Evolutionary conservation across 805 yeast genomes (phyloP).

Genomic region (Candida argentea): DNA sequence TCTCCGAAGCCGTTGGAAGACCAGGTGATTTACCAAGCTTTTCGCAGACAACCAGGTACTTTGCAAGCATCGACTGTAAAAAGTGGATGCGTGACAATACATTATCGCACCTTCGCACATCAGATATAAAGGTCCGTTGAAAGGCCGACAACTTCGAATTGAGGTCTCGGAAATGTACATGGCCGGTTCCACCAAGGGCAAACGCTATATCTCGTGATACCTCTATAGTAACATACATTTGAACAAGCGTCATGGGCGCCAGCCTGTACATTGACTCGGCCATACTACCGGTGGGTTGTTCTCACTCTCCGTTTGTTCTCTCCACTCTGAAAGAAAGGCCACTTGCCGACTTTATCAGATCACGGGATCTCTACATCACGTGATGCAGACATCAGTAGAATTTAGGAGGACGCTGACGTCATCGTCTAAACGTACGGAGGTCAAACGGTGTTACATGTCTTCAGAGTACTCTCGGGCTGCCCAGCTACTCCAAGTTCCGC

Average conservation of each 20-base stretch:
- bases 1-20: conserved; percentile 23
- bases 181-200: conserved; percentile 27
- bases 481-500: too few species aligned
- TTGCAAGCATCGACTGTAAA: conserved; percentile 19
- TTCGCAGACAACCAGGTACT: conserved; percentile 41
- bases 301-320: too few species aligned
- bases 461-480: too few species aligned
- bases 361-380: too few species aligned
- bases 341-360: too few species aligned
- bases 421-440: too few species aligned
- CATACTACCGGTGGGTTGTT: too few species aligned
- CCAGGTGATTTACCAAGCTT: too few species aligned
- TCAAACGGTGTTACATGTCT: too few species aligned
- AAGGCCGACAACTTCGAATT: conserved; percentile 34
- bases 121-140: conserved; percentile 35
- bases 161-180: conserved; percentile 40
- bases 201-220: conserved; percentile 33
- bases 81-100: conserved; percentile 20
- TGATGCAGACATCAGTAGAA: too few species aligned
- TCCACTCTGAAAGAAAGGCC: too few species aligned
- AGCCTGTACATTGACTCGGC: conserved; percentile 24
- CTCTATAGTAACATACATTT: conserved; percentile 38
- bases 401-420: too few species aligned
- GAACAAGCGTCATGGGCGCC: conserved; percentile 40
- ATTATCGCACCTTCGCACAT: conserved; percentile 27